Evolutionary conservation across 768 basidiomycete species (phyloP), one percentile per base, ranked within the genome.

Genomic region (Cyclocybe cylindracea): DNA sequence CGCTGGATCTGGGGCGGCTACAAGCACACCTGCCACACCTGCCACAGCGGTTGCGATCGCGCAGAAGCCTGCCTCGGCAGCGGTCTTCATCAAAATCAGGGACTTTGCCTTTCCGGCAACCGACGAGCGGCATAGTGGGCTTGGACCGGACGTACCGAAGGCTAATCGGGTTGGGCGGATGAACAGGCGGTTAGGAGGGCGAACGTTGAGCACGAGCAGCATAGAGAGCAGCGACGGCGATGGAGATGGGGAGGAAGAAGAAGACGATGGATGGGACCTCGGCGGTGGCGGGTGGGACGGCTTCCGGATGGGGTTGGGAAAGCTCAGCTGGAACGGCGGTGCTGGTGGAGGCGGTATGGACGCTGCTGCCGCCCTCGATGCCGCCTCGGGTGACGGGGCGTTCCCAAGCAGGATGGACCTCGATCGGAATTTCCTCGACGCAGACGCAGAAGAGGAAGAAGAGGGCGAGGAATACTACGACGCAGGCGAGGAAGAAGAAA

Each of bases 321-420:
- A 64, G 46, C 56, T 65, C 39, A 65, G 60, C 18, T 65, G 63
- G 66, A 55, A 45, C 40, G 44, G 58, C 35, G 61, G 58, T 47
- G 55, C 48, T 19, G 48, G 43, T 19, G 51, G 50, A 13, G 51
- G 51, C 19, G 29, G 47, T 18, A 46, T 41, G 33, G 46, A 40
- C 9, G 42, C 38, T 24, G 55, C 55, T 41, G 59, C 50, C 0
- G 44, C 42, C n/a, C 39, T 55, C 9, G 61, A 64, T 10, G 45
- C 50, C 10, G 52, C 49, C 50, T 44, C 48, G 58, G 50, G 57
- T 38, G 60, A 51, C 49, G 75, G 70, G 49, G 68, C 38, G 55
- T 72, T 55, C 71, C 81, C 77, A 60, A 77, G 58, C 66, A 69
- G 70, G 58, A 60, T 68, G 62, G 59, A 78, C 61, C 44, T 76